Evolutionary conservation across 768 basidiomycete genomes (phyloP), one percentile per base, ranked within the genome.

Genomic region (Phanerochaete sordida): DNA sequence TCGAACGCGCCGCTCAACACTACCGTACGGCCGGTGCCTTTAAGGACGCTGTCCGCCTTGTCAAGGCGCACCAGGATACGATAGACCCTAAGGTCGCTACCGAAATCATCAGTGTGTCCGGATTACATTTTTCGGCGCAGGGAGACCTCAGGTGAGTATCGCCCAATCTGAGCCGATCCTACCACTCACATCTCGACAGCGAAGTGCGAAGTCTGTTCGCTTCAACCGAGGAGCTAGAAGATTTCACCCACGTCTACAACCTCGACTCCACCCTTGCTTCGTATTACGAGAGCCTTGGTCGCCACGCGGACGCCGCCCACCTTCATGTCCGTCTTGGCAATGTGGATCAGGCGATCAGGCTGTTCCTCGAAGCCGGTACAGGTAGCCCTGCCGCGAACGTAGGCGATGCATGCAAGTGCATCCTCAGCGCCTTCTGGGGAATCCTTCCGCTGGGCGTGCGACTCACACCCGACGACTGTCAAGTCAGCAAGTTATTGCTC

Each of bases 211-310:
- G 65, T 9, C 66, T 88, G 2, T 89, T 89, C 58, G 60, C 70
- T 0, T 74, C 77, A 1, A 66, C 73, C 0, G 82, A 88, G 23
- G 84, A 86, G 23, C 76, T 77, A 28, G 39, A 4, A 6, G 78
- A 80, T 46, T 88, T 83, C 60, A 73, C 83, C 5, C 79, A 84
- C 46, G 76, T 82, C 3, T 76, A 77, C 46, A 79, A 78, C 51
- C 70, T 88, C 16, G 82, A 85, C 66, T 64, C 76, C n/a, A 79
- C 80, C 8, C 80, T 75, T 15, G 79, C 79, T 0, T 69, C 69
- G 0, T 65, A 88, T 3, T 73, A 85, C 13, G 74, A 77, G 31
- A 69, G 69, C 2, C 72, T 74, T 11, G 77, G 76, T 16, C 73
- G 74, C 62, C 73, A 70, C 50, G 51, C 63, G 0, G 81, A 86